phyloP scores from a whole-genome alignment of 208 protist genomes.

The Trypanosoma rangeli region DNA sequence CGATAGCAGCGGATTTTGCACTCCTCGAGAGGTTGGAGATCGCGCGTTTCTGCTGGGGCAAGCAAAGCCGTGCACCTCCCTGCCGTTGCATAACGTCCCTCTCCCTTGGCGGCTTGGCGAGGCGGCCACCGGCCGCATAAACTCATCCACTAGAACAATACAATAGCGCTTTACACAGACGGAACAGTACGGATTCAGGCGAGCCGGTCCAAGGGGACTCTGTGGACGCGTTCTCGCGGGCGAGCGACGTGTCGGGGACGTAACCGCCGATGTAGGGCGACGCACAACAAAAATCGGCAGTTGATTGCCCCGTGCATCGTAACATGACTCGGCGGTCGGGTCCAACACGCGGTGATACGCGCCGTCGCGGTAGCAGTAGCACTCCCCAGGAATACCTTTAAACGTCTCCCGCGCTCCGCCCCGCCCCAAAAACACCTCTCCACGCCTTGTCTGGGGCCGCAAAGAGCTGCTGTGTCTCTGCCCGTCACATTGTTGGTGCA shows the following conservation, averaged over 20 bases:
- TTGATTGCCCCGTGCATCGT: constrained; percentile 5
- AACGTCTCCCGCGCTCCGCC: constrained; percentile 4
- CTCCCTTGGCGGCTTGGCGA: constrained; percentile 32
- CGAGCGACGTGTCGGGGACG: constrained; percentile 5
- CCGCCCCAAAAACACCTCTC: not conserved
- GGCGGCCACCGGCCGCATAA: constrained; percentile 46
- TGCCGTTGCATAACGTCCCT: constrained; percentile 44
- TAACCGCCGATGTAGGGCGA: not conserved
- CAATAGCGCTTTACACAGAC: constrained; percentile 72
- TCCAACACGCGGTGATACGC: constrained; percentile 34
- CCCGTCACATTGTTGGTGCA: not conserved
- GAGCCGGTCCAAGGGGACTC: constrained; percentile 57
- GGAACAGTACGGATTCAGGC: constrained; percentile 86
- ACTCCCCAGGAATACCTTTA: constrained; percentile 28
- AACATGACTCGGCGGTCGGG: constrained; percentile 20
- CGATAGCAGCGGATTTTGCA: not conserved
- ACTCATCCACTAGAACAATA: constrained; percentile 67
- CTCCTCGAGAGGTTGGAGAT: constrained; percentile 2
- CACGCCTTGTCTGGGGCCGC: not conserved
- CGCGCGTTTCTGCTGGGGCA: not conserved
- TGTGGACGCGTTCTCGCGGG: constrained; percentile 12
- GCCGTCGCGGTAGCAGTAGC: constrained; percentile 30
- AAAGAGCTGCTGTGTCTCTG: no score
- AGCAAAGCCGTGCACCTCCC: constrained; percentile 41
- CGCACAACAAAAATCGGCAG: constrained; percentile 31